A percentile compares a stretch with the other conserved stretches of the same genome.
phyloP scores from a whole-genome alignment of 1,139 yeast genomes.

The Magnusiomyces clavatus region DNA sequence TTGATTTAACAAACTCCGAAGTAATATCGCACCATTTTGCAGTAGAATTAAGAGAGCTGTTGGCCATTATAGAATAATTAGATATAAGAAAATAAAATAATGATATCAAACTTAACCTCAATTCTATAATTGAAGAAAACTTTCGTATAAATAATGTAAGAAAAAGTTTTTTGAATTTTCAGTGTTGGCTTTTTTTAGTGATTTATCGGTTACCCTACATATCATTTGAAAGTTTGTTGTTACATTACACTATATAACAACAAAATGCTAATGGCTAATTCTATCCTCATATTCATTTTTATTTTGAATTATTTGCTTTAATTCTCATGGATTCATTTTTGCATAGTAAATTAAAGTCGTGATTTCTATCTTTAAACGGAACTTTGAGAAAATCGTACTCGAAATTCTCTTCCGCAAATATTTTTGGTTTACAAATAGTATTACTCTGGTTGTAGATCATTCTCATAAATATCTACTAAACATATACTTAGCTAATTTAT shows the following conservation, averaged over 20 bases:
- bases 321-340: neutral
- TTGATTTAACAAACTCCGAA: constrained; percentile 17
- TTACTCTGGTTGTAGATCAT: neutral
- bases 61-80: too few relatives aligned
- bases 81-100: too few relatives aligned
- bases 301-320: neutral
- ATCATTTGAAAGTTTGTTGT: too few relatives aligned
- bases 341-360: too few relatives aligned
- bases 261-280: neutral
- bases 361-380: neutral
- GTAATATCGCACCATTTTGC: constrained; percentile 21
- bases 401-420: neutral
- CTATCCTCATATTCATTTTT: neutral
- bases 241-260: too few relatives aligned
- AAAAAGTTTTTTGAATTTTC: too few relatives aligned
- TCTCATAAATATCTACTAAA: neutral
- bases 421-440: neutral
- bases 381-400: neutral
- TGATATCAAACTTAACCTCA: too few relatives aligned
- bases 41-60: neutral
- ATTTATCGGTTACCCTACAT: too few relatives aligned
- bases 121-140: too few relatives aligned
- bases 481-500: neutral
- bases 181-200: too few relatives aligned
- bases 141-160: too few relatives aligned